Base-by-base conservation (phyloP, 257 asterid genomes). In the Craterostigma plantagineum region DNA sequence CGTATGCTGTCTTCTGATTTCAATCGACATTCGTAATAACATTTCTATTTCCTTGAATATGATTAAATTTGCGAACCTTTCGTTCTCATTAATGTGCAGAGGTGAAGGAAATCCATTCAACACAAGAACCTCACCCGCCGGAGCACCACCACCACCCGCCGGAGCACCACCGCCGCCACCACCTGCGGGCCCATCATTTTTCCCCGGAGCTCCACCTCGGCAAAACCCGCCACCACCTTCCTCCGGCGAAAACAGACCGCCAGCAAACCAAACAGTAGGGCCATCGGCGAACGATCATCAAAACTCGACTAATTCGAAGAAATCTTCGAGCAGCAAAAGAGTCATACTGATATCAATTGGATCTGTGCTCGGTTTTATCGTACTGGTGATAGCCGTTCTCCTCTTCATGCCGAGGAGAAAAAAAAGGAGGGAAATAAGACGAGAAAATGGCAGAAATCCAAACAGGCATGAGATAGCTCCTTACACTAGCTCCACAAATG, bases 321-420 rank as follows among this genome's bases (percentile, higher is more conserved):
- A 58, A 27, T 63, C 85, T 44, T 44, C 67, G n/a, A 44, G 45
- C 11, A 61, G 61, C 34, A 87, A 55, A 62, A 66, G 83, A 68
- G 63, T 82, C 48, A 80, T 87, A 41, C 72, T 93, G 81, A 82
- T 87, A 66, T 61, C 93, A 53, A 66, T 87, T 49, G 91, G 75
- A 6, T 63, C 71, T 11, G 78, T 76, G 18, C 36, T 82, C 42
- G 62, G 80, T 14, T 84, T 72, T 48, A 11, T 87, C 41, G 58
- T 87, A 58, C 51, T 87, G 61, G 50, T 79, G 44, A 50, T 87
- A 52, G 86, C 81, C 13, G 16, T 77, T 56, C 59, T 82, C 46
- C 86, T 87, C 43, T 62, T 64, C 18, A 39, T 79, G 68, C 93
- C 93, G 33, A 76, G 71, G 66, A 72, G 86, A 59, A 53, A 68